Evolutionary conservation across 768 basidiomycete genomes (phyloP), one percentile per base, ranked within the genome.

Genomic region (Pisolithus sp.): DNA sequence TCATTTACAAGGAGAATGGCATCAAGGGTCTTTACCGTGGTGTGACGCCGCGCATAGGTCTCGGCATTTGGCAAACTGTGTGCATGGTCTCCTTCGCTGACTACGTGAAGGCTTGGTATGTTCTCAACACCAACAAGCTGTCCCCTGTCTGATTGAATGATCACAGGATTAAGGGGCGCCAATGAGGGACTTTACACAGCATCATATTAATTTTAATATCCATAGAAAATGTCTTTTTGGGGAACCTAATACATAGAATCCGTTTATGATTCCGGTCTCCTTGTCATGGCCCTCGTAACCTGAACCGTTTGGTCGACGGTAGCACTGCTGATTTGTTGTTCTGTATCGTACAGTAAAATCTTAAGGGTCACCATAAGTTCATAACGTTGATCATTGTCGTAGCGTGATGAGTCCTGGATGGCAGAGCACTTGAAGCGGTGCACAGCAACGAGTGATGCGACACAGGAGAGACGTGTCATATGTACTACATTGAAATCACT

Each of bases 31-130:
- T 99, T 30, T 99, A 99, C 77, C 85, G 96, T 46, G 96, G 96
- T 61, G 95, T 99, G 20, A 91, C 93, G 0, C 96, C 96, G 53
- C 90, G 96, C 53, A 91, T 99, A 62, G 96, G 83, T 56, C 82
- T 99, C 54, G 93, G 95, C 54, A 80, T 95, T 66, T 96, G 93
- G 93, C 93, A 96, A 72, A 96, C 93, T 7, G 78, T 97, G 59
- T 99, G 96, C 78, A 99, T 99, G 95, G 95, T 98, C 59, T 93
- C 91, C 20, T 86, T 97, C 57, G 93, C 94, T 18, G 94, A 97
- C 72, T 93, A 93, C 64, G 93, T 97, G 57, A 95, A 93, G 68
- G 77, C 73, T 51, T 93, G 90, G 87, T 86, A 56, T 34, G 78
- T 49, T 36, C 21, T 34, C 50, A 24, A 4, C 13, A 13, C 36